A percentile compares a stretch with the other conserved stretches of the same genome.
These are phyloP conservation scores for Astrothelium macrocarpum DNA, from an alignment of 495 filamentous ascomycete species.

Conservation along the genomic window DNA sequence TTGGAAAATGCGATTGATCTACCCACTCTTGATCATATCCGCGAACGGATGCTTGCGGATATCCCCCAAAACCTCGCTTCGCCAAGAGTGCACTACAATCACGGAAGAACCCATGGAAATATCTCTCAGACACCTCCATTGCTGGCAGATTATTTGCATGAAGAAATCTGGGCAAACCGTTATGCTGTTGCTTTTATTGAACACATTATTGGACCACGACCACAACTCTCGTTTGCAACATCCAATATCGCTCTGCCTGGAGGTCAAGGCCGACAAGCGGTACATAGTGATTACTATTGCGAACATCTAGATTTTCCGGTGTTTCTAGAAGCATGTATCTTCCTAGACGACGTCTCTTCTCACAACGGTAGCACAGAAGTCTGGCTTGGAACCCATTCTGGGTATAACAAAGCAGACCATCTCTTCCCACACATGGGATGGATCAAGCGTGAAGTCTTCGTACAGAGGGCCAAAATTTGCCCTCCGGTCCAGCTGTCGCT, in stretches of 20 bases:
- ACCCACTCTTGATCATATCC: slow-evolving; percentile 11
- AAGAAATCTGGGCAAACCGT: slow-evolving; percentile 34
- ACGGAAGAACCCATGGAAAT: slow-evolving; percentile 11
- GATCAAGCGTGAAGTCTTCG: slow-evolving; percentile 37
- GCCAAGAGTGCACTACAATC: slow-evolving; percentile 11
- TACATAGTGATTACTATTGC: slow-evolving; percentile 50
- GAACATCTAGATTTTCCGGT: slow-evolving; percentile 45
- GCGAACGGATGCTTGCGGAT: slow-evolving; percentile 15
- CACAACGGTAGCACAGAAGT: slow-evolving; percentile 51
- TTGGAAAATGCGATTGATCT: slow-evolving; percentile 15
- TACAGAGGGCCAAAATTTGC: slow-evolving; percentile 30
- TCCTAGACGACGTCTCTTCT: slow-evolving; percentile 41
- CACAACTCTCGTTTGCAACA: slow-evolving; percentile 28
- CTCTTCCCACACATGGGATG: slow-evolving; percentile 41
- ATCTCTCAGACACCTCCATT: slow-evolving; percentile 15
- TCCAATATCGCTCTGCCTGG: slow-evolving; percentile 30
- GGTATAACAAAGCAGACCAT: slow-evolving; percentile 33
- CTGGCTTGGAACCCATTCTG: slow-evolving; percentile 48
- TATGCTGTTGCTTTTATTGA: slow-evolving; percentile 23
- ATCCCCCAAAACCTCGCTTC: slow-evolving; percentile 8
- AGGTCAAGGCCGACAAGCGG: slow-evolving; percentile 26
- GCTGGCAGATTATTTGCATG: slow-evolving; percentile 23
- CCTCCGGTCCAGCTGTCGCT: slow-evolving; percentile 42
- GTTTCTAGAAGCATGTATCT: slow-evolving; percentile 46
- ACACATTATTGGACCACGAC: slow-evolving; percentile 14